Percentiles rank a stretch among this genome's conserved stretches.
Conservation (phyloP, 257 asterid species). For the Solanum ossicruentum region DNA sequence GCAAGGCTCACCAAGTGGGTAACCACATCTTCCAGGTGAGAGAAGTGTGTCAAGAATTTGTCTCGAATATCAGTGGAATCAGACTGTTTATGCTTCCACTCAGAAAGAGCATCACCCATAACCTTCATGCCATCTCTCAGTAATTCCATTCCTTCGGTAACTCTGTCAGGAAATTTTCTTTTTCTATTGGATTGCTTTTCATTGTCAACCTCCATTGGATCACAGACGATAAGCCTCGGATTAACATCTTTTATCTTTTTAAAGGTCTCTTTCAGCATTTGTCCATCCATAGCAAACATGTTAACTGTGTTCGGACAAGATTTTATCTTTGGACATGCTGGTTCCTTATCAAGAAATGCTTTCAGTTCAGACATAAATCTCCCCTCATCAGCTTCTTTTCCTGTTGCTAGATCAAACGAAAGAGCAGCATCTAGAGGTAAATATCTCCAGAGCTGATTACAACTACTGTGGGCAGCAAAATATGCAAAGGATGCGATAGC, state of each 20-base stretch:
- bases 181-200: slow-evolving; percentile 47
- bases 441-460: slow-evolving; percentile 78
- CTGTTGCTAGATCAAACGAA: slow-evolving; percentile 59
- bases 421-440: slow-evolving; percentile 90
- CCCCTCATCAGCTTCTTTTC: slow-evolving; percentile 57
- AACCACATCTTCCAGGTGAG: slow-evolving; percentile 60
- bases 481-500: slow-evolving; percentile 65
- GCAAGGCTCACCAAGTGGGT: slow-evolving; percentile 57
- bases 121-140: slow-evolving; percentile 69
- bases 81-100: slow-evolving; percentile 48
- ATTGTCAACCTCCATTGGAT: slow-evolving; percentile 57
- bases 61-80: slow-evolving; percentile 39
- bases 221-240: slow-evolving; percentile 11
- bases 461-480: slow-evolving; percentile 71
- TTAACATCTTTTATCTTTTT: slow-evolving; percentile 7
- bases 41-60: slow-evolving; percentile 47
- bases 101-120: slow-evolving; percentile 63
- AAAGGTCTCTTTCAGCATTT: slow-evolving; percentile 24
- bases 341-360: slow-evolving; percentile 75
- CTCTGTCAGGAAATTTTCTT: slow-evolving; percentile 73
- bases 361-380: slow-evolving; percentile 79
- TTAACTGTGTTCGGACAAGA: slow-evolving; percentile 24
- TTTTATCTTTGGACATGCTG: slow-evolving; percentile 20
- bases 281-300: slow-evolving; percentile 50
- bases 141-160: slow-evolving; percentile 64